Percentiles rank a stretch among this genome's conserved stretches.
Evolutionary conservation across 257 asterid species (phyloP).

Genomic region (Orobanche coerulescens): DNA sequence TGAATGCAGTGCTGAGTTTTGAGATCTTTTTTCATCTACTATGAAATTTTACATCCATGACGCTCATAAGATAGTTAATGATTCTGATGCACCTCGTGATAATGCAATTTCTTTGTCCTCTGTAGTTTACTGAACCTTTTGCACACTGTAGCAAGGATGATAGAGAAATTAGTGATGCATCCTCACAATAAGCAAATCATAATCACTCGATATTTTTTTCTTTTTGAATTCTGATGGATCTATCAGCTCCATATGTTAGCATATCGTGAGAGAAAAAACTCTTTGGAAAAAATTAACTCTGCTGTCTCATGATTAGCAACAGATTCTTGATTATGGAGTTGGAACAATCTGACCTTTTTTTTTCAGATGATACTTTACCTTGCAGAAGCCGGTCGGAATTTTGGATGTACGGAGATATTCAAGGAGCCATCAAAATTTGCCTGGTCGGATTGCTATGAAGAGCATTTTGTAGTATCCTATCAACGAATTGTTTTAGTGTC

Average conservation of each 20-base stretch:
- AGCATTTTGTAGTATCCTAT: constrained; percentile 74
- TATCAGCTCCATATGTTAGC: constrained; percentile 1
- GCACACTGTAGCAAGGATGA: not conserved
- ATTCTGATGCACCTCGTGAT: not conserved
- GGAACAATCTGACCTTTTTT: constrained; percentile 18
- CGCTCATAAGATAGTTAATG: not conserved
- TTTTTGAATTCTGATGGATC: not conserved
- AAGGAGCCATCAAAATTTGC: constrained; percentile 98
- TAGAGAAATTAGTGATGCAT: not conserved
- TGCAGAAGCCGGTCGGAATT: constrained; percentile 92
- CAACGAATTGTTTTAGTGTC: constrained; percentile 84
- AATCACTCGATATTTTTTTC: not conserved
- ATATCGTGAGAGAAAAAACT: constrained; percentile 5
- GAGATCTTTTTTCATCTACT: not conserved
- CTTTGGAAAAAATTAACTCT: not conserved
- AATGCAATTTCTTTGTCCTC: constrained; percentile 5
- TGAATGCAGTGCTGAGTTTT: not conserved
- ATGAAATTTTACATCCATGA: not conserved
- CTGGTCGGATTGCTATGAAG: constrained; percentile 83
- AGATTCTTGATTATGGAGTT: not conserved
- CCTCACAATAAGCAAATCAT: not conserved
- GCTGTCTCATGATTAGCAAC: not conserved
- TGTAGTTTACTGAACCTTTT: constrained; percentile 1
- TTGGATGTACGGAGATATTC: constrained; percentile 94
- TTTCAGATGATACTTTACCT: constrained; percentile 79